These are phyloP conservation scores for Angomonas desouzai DNA, from an alignment of 208 protist genomes.

Conservation along the genomic window DNA sequence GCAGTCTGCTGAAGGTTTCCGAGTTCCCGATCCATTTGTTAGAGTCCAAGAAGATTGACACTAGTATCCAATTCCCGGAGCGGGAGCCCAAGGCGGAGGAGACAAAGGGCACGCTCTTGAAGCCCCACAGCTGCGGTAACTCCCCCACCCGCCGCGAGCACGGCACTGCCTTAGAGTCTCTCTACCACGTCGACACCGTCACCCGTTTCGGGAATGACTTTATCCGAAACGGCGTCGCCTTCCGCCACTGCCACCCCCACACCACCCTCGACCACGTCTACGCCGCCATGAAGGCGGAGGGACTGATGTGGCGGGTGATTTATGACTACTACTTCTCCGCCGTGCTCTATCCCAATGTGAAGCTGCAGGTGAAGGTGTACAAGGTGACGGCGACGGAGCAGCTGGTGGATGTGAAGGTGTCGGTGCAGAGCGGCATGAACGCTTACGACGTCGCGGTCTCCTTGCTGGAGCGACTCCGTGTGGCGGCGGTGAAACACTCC, in stretches of 20 bases:
- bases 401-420: conserved; percentile 75
- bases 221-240: conserved; percentile 77
- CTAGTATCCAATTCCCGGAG: conserved; percentile 1
- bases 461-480: conserved; percentile 65
- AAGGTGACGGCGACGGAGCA: conserved; percentile 52
- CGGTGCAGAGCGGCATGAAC: conserved; percentile 65
- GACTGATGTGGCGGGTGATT: conserved; percentile 69
- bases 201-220: conserved; percentile 79
- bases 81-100: neutral
- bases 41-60: conserved; percentile 25
- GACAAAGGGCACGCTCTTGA: conserved; percentile 14
- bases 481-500: conserved; percentile 6
- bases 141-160: neutral
- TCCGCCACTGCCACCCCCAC: conserved; percentile 25
- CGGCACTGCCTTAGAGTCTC: conserved; percentile 35
- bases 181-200: conserved; percentile 48
- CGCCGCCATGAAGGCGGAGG: conserved; percentile 62
- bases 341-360: conserved; percentile 67
- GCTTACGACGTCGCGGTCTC: conserved; percentile 44
- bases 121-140: conserved; percentile 7
- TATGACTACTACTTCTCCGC: conserved; percentile 72
- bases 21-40: conserved; percentile 51
- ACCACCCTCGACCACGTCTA: conserved; percentile 55
- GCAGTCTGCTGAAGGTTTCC: conserved; percentile 40
- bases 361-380: conserved; percentile 82